phyloP scores from a whole-genome alignment of 2,329 filamentous ascomycete species.

The Ophiostoma montium region DNA sequence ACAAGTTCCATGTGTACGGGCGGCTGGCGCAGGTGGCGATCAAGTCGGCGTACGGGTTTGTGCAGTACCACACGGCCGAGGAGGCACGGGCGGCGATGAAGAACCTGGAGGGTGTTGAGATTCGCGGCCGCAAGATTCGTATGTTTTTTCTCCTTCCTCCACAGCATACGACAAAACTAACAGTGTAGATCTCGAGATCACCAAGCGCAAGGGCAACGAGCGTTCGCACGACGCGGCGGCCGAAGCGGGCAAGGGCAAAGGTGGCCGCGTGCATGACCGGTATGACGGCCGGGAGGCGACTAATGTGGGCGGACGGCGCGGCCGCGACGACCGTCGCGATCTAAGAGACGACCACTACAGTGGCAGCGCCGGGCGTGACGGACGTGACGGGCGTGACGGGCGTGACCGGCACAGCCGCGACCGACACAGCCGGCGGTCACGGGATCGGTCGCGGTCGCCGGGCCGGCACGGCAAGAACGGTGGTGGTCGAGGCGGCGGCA shows the following conservation, averaged over 20 bases:
- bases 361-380: slow-evolving; percentile 26
- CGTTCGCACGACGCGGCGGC: too few species aligned
- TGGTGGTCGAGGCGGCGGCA: too few species aligned
- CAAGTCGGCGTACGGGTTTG: slow-evolving; percentile 93
- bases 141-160: slow-evolving; percentile 26
- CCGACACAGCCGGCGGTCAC: slow-evolving; percentile 24
- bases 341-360: slow-evolving; percentile 23
- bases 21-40: slow-evolving; percentile 87
- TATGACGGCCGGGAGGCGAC: not conserved
- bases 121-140: slow-evolving; percentile 91
- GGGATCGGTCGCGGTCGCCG: slow-evolving; percentile 59
- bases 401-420: slow-evolving; percentile 20
- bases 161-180: not conserved
- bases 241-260: not conserved
- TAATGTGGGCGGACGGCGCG: not conserved
- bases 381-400: too few species aligned
- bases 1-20: slow-evolving; percentile 75
- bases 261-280: slow-evolving; percentile 17
- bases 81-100: slow-evolving; percentile 65
- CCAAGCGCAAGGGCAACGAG: not conserved
- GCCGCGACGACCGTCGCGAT: slow-evolving; percentile 29
- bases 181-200: slow-evolving; percentile 53
- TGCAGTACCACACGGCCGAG: slow-evolving; percentile 70
- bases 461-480: slow-evolving; percentile 24
- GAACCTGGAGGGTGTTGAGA: slow-evolving; percentile 62